phyloP scores from a whole-genome alignment of 257 asterid species.

The Parsonsia alboflavescens region DNA sequence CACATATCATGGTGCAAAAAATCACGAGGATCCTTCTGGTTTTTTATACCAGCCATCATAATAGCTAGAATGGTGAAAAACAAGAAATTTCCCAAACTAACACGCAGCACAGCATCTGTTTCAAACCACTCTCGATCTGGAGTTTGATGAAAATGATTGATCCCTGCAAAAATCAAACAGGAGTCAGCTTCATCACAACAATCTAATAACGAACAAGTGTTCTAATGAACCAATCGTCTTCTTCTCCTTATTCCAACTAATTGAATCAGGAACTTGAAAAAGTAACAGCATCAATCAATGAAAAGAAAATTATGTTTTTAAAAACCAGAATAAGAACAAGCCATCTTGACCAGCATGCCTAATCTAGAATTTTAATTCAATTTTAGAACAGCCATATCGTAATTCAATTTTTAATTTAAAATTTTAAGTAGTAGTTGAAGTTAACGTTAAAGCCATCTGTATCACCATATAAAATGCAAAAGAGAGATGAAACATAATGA shows the following conservation, averaged over 20 bases:
- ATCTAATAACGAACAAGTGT: not conserved
- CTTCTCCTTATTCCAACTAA: not conserved
- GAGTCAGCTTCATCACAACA: not conserved
- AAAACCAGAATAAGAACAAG: not conserved
- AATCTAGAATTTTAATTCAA: too few species aligned
- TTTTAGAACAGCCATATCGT: too few species aligned
- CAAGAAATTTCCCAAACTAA: slow-evolving; percentile 91
- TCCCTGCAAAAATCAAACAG: slow-evolving; percentile 49
- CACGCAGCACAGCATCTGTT: slow-evolving; percentile 91
- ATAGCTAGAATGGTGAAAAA: slow-evolving; percentile 77
- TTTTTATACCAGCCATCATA: slow-evolving; percentile 82
- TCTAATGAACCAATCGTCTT: not conserved
- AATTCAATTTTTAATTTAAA: not conserved
- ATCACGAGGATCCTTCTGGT: slow-evolving; percentile 92
- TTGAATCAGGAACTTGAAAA: not conserved
- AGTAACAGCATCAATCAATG: not conserved
- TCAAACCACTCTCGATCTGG: slow-evolving; percentile 97
- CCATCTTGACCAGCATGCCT: not conserved
- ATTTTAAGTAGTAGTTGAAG: not conserved
- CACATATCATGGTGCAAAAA: slow-evolving; percentile 89
- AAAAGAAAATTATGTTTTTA: not conserved
- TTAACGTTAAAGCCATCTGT: not conserved
- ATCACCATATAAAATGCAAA: not conserved
- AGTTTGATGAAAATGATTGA: slow-evolving; percentile 80
- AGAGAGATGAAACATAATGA: not conserved